phyloP scores from a whole-genome alignment of 75 land plant genomes.

The Adiantum capillusveneris region DNA sequence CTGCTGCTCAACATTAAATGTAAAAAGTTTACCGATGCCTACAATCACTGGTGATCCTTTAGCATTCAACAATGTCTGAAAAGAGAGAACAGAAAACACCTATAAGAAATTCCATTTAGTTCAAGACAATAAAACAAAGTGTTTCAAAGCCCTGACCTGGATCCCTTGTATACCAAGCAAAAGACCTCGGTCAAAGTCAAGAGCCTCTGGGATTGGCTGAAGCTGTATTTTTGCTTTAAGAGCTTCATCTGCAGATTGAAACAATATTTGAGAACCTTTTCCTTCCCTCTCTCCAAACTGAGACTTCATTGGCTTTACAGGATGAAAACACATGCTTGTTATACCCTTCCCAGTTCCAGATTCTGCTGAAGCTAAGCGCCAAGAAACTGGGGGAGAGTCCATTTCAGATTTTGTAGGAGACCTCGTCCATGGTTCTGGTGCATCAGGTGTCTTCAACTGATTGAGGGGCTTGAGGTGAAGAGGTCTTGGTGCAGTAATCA shows the following conservation, averaged over 20 bases:
- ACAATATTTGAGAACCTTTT: no score
- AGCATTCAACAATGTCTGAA: constrained; percentile 29
- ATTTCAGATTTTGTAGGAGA: constrained; percentile 93
- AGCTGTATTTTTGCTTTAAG: constrained; percentile 61
- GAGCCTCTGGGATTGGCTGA: constrained; percentile 90
- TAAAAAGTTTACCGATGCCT: constrained; percentile 60
- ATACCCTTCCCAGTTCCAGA: neutral
- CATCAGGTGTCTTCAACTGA: constrained; percentile 45
- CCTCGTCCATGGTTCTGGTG: constrained; percentile 95
- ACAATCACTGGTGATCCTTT: constrained; percentile 74
- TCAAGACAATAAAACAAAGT: no score
- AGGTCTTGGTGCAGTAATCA: constrained; percentile 66
- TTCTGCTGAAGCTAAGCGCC: constrained; percentile 41
- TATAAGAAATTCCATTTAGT: no score
- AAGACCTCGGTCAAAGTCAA: constrained; percentile 94
- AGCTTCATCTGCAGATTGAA: neutral
- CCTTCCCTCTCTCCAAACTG: no score
- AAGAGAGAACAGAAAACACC: constrained; percentile 1
- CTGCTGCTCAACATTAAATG: neutral
- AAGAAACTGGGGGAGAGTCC: constrained; percentile 67
- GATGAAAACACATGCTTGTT: no score
- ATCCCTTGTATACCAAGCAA: constrained; percentile 94
- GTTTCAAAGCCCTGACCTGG: constrained; percentile 41
- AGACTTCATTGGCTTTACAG: no score
- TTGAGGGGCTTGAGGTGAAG: constrained; percentile 46